Evolutionary conservation across 345 rosid genomes (phyloP).

Genomic region (Moricandia moricandioides): DNA sequence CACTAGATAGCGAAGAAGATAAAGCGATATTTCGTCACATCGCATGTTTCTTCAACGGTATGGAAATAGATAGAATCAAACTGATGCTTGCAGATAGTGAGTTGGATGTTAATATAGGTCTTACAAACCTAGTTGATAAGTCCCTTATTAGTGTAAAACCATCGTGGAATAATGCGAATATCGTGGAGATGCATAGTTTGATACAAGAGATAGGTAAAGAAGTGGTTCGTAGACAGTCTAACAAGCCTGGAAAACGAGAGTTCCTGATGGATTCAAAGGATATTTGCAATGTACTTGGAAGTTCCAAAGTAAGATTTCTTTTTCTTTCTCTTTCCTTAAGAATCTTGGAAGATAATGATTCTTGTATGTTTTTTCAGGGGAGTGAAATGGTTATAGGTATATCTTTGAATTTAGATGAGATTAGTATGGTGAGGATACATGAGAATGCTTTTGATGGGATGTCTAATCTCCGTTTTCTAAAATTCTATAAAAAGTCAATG

Average conservation of each 20-base stretch:
- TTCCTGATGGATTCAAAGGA: constrained; percentile 30
- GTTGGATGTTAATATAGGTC: neutral
- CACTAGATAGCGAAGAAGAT: neutral
- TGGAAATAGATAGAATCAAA: neutral
- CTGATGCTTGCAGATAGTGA: constrained; percentile 13
- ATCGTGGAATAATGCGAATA: neutral
- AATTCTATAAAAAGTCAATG: constrained; percentile 10
- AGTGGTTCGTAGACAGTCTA: constrained; percentile 18
- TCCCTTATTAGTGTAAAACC: neutral
- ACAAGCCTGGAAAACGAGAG: constrained; percentile 25
- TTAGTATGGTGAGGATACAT: neutral
- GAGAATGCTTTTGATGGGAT: constrained; percentile 14
- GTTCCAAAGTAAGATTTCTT: neutral
- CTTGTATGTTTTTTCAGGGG: constrained; percentile 26
- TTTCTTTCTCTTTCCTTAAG: neutral
- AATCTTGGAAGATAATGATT: neutral
- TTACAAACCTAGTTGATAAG: constrained; percentile 16
- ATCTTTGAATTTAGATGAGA: constrained; percentile 7
- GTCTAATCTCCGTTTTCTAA: constrained; percentile 29
- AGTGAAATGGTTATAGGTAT: constrained; percentile 27
- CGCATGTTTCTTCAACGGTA: constrained; percentile 33
- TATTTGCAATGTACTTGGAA: constrained; percentile 16
- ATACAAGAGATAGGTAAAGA: constrained; percentile 39
- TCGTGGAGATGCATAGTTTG: constrained; percentile 34
- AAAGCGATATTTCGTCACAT: constrained; percentile 38